Evolutionary conservation across 2,329 filamentous ascomycete species (phyloP).

Genomic region (Beauveria sp.): DNA sequence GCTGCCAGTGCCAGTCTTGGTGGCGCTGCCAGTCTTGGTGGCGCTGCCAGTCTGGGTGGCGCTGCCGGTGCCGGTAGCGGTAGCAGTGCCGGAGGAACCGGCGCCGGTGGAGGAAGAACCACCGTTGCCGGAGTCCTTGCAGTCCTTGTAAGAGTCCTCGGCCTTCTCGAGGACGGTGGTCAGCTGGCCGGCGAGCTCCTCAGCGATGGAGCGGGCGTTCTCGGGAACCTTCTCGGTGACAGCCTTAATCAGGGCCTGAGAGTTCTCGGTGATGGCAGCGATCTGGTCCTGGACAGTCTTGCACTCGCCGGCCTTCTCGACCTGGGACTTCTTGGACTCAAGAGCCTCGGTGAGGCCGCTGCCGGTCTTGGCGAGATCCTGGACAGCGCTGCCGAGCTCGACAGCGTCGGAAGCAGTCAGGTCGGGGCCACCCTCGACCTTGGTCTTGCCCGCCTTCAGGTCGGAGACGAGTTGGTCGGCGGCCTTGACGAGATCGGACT

Average conservation of each 20-base stretch:
- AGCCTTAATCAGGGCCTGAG: conserved; percentile 20
- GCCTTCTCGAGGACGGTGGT: conserved; percentile 13
- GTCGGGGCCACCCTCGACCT: background rate
- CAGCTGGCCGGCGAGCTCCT: conserved; percentile 17
- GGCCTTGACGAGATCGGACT: conserved; percentile 10
- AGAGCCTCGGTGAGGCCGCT: conserved; percentile 30
- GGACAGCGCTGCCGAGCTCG: background rate
- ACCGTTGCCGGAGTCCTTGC: conserved; percentile 1
- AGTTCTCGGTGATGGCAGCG: conserved; percentile 14
- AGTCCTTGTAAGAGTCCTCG: conserved; percentile 6
- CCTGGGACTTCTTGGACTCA: conserved; percentile 17
- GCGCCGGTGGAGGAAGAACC: background rate
- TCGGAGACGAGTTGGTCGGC: conserved; percentile 8
- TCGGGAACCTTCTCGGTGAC: conserved; percentile 20
- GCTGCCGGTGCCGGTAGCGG: background rate
- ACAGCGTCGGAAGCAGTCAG: conserved; percentile 1
- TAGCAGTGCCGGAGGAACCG: background rate
- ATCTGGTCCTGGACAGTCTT: conserved; percentile 18
- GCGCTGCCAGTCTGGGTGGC: conserved; percentile 1
- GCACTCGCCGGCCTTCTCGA: conserved; percentile 22
- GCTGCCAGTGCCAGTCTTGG: background rate
- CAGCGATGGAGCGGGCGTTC: conserved; percentile 18
- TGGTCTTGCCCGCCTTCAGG: conserved; percentile 10
- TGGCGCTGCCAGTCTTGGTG: background rate
- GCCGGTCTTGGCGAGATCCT: background rate